Evolutionary conservation across 805 yeast genomes (phyloP).

Genomic region (Ogataea neopini): DNA sequence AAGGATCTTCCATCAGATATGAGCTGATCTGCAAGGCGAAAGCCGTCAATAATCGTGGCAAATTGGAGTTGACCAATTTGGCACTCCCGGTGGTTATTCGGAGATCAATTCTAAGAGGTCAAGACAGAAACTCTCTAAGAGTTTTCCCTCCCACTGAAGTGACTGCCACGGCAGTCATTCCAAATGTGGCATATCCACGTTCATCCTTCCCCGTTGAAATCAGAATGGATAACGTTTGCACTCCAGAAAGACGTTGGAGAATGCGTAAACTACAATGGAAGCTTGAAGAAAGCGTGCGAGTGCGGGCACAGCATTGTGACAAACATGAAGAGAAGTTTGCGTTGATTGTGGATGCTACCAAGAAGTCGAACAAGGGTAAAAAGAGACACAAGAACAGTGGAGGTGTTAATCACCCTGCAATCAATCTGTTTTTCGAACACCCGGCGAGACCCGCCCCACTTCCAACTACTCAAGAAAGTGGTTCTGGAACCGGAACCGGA

Average conservation of each 20-base stretch:
- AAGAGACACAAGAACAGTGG: slow-evolving; percentile 32
- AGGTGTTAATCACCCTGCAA: slow-evolving; percentile 28
- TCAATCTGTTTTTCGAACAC: slow-evolving; percentile 31
- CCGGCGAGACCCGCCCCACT: slow-evolving; percentile 22
- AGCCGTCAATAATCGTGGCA: slow-evolving; percentile 41
- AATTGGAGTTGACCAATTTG: slow-evolving; percentile 41
- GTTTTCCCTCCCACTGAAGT: slow-evolving; percentile 96
- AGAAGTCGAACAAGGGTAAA: slow-evolving; percentile 29
- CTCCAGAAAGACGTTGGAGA: slow-evolving; percentile 76
- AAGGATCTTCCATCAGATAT: slow-evolving; percentile 61
- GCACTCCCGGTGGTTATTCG: slow-evolving; percentile 68
- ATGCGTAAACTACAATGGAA: slow-evolving; percentile 89
- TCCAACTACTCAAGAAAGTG: too few relatives aligned
- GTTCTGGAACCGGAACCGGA: too few relatives aligned
- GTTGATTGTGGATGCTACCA: slow-evolving; percentile 43
- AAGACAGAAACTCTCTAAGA: slow-evolving; percentile 82
- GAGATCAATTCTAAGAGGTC: slow-evolving; percentile 77
- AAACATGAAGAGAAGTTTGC: slow-evolving; percentile 55
- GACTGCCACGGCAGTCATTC: slow-evolving; percentile 82
- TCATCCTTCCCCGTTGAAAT: slow-evolving; percentile 83
- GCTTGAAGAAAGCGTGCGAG: slow-evolving; percentile 77
- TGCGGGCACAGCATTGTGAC: slow-evolving; percentile 58
- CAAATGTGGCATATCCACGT: slow-evolving; percentile 86
- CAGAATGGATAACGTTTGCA: slow-evolving; percentile 69
- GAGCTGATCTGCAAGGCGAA: slow-evolving; percentile 65